Evolutionary conservation across 2,329 filamentous ascomycete genomes (phyloP), one percentile per base, ranked within the genome.

Genomic region (Botrytis paeoniae): DNA sequence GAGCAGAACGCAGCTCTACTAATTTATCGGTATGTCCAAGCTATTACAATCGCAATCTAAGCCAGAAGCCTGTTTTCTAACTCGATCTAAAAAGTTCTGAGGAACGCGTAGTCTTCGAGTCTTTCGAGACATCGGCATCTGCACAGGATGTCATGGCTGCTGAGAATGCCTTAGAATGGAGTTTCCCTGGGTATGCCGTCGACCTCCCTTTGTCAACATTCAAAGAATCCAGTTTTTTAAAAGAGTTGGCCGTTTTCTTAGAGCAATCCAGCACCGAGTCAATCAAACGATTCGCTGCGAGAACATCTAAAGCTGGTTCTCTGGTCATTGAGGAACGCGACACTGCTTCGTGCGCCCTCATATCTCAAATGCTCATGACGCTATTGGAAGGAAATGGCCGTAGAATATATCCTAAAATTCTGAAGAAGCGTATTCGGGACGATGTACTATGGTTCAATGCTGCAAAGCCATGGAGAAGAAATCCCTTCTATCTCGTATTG

Each of bases 381-480:
- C 77, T 92, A 0, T 79, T 93, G 0, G 86, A 89, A 77, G 86
- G 83, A 0, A 83, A 86, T 10, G 90, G 91, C 0, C 72, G 77
- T 0, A 75, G 81, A 0, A 73, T 82, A 0, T 71, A 79, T 0
- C 80, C 85, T 0, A 75, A 81, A 0, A 37, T 82, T 0, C 78
- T 91, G 1, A 81, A 82, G 0, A 93, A 93, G 77, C 83, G 86
- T 1, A 84, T 92, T 0, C 84, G 87, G 0, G 91, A 93, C 66
- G 89, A 91, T 20, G 85, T 91, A n/a, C 70, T 60, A 0, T 84
- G 83, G n/a, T 85, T 87, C 77, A 78, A 81, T 1, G 82, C 84
- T 0, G 80, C 84, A 0, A 79, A 83, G 0, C 90, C 90, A 0
- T 93, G 91, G 90, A 83, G 91, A 20, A 82, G 91, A 45, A 86